These are phyloP conservation scores for Colletotrichum shisoi DNA, from an alignment of 2,329 filamentous ascomycete species.

Conservation along the genomic window DNA sequence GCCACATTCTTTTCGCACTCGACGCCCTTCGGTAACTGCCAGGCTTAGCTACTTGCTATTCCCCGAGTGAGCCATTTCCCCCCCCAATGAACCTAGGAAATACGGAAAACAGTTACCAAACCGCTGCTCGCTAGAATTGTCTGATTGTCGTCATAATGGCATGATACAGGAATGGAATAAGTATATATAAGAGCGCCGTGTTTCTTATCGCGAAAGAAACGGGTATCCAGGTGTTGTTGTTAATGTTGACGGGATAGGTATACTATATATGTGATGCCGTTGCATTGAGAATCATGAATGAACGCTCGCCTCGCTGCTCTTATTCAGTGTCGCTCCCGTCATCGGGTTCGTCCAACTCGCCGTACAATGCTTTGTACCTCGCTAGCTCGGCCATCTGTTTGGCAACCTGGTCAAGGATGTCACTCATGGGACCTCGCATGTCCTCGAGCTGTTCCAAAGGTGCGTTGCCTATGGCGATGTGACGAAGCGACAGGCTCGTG, in stretches of 20 bases:
- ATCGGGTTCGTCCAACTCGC: conserved; percentile 51
- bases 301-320: conserved; percentile 40
- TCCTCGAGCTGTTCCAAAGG: conserved; percentile 70
- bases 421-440: conserved; percentile 78
- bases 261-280: conserved; percentile 36
- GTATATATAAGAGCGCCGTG: conserved; percentile 36
- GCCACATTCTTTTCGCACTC: not conserved
- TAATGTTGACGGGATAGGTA: conserved; percentile 34
- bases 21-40: not conserved
- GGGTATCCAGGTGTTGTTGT: conserved; percentile 37
- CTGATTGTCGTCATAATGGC: conserved; percentile 34
- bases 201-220: conserved; percentile 28
- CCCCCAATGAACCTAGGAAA: conserved; percentile 16
- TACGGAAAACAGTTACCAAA: conserved; percentile 16
- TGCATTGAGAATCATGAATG: conserved; percentile 36
- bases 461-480: conserved; percentile 76
- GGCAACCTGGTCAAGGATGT: conserved; percentile 70
- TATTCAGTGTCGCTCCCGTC: conserved; percentile 49
- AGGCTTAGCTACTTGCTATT: not conserved
- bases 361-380: conserved; percentile 64
- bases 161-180: conserved; percentile 36
- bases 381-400: conserved; percentile 70
- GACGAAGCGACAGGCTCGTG: conserved; percentile 78
- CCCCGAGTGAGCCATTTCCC: conserved; percentile 1
- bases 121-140: conserved; percentile 23